Conservation (phyloP, 768 basidiomycete genomes). For the Suillus placidus region DNA sequence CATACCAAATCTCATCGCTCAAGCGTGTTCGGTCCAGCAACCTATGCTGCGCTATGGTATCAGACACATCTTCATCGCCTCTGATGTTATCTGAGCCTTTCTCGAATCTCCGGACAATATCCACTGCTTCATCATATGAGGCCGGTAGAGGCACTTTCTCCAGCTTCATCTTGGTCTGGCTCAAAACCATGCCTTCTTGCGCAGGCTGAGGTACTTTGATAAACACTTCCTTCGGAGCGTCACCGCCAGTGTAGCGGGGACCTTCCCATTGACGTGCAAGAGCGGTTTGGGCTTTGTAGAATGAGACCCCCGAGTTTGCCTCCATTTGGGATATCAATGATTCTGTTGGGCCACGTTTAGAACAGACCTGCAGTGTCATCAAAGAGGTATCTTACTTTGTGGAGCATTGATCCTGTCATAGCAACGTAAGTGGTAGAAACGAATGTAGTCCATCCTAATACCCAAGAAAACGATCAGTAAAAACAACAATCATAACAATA, state of each 20-base stretch:
- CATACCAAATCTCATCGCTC: constrained; percentile 82
- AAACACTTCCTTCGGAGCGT: constrained; percentile 52
- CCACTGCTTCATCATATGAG: constrained; percentile 65
- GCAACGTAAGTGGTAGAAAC: constrained; percentile 89
- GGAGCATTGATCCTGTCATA: constrained; percentile 92
- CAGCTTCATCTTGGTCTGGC: constrained; percentile 54
- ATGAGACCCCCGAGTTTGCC: constrained; percentile 71
- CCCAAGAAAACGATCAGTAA: neutral
- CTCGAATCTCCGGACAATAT: constrained; percentile 75
- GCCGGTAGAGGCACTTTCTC: constrained; percentile 70
- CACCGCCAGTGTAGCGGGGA: constrained; percentile 37
- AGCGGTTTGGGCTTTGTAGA: constrained; percentile 86
- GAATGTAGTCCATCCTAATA: constrained; percentile 76
- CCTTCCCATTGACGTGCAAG: constrained; percentile 78
- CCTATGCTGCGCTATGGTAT: constrained; percentile 83
- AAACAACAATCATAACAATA: neutral
- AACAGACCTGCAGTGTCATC: constrained; percentile 13
- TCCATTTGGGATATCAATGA: constrained; percentile 72
- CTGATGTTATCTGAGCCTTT: constrained; percentile 55
- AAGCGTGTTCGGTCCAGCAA: constrained; percentile 63
- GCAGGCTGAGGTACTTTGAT: constrained; percentile 59
- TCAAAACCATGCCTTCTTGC: constrained; percentile 48
- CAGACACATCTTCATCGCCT: constrained; percentile 66
- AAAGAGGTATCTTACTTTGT: constrained; percentile 42
- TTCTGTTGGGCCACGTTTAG: constrained; percentile 31